Base-by-base conservation (phyloP, 1,284 basidiomycete species). In the Polyporus tsugae region DNA sequence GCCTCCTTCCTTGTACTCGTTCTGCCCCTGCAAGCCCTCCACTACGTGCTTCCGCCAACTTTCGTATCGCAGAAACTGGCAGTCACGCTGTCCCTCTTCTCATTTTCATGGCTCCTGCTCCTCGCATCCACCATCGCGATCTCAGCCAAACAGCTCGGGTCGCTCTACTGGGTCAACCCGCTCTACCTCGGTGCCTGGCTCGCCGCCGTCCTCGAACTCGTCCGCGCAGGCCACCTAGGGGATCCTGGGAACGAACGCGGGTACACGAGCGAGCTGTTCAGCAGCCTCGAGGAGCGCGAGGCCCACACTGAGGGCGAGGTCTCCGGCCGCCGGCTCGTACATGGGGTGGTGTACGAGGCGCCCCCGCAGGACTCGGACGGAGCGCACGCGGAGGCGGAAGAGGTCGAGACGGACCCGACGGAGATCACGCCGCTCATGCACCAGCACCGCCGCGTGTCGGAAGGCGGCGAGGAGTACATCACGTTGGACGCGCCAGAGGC, bases 41-140 rank as follows among this genome's bases (percentile, higher is more conserved):
- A 76, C 42, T 59, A 60, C 60, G 42, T 77, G 61, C 71, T 77
- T 2, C 81, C 80, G 2, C 73, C 79, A 0, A 74, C 79, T 0
- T 69, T 77, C 6, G 70, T 69, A 10, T 78, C 76, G 25, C 80
- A 82, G 63, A 80, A 79, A 60, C 70, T 76, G 52, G 63, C 72
- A 6, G 63, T 73, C 25, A 65, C 64, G 13, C 67, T 75, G 4
- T 72, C 74, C 19, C 69, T 75, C 3, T 89, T 89, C 73, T 72
- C 84, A 25, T 78, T 91, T 63, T 86, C 87, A 11, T 91, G 89
- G 87, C 62, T 87, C 19, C 77, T 89, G 0, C 85, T 91, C 33
- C 78, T 90, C 13, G 70, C 82, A 38, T 80, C 84, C 2, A 88
- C 87, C 0, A 72, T 86, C 29, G 75, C 81, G 1, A 80, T 87